Base-by-base conservation (phyloP, 192 early-diverging fungal genomes). In the Chytriomyces sp. region DNA sequence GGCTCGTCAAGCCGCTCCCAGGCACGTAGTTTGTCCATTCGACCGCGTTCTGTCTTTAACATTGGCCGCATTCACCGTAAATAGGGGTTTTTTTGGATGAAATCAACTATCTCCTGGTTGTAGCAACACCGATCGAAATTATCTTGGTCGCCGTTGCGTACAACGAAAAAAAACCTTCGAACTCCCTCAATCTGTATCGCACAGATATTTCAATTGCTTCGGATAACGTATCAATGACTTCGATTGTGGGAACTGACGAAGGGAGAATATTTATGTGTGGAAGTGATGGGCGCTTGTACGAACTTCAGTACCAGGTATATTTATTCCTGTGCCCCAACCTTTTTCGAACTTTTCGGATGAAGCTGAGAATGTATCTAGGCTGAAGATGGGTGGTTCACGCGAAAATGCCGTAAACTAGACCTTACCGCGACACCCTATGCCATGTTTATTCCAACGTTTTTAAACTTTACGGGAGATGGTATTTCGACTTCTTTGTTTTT, bases 241-340 rank as follows among this genome's bases (percentile, higher is more conserved):
- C 86, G 59, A 96, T 98, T 68, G 82, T 86, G 11, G 94, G 94
- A 9, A 92, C 95, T 9, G 72, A 60, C 18, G 83, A 91, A 49
- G 97, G 97, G 23, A 86, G 97, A 5, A 91, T 98, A 45, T 96
- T 97, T 69, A 93, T 97, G 93, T 82, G 90, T 28, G 96, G 96
- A 60, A 90, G 90, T 70, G 92, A 96, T 79, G 94, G 94, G 35
- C 87, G 91, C 69, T 76, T 98, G 11, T 96, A 93, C 84, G 97
- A 98, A 83, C 84, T 98, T 47, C 84, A 84, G 44, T 98, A 98
- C 79, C 92, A 94, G 81, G 83, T 81, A 35, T 18, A 50, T 18
- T n/a, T 76, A 46, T 35, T 66, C 24, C 7, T 45, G 24, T 46
- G 44, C 7, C 24, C 18, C 62, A 18, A 47, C 35, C 35, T 35